phyloP scores from a whole-genome alignment of 169 alveolate species.

The Cryptosporidium viatorum region DNA sequence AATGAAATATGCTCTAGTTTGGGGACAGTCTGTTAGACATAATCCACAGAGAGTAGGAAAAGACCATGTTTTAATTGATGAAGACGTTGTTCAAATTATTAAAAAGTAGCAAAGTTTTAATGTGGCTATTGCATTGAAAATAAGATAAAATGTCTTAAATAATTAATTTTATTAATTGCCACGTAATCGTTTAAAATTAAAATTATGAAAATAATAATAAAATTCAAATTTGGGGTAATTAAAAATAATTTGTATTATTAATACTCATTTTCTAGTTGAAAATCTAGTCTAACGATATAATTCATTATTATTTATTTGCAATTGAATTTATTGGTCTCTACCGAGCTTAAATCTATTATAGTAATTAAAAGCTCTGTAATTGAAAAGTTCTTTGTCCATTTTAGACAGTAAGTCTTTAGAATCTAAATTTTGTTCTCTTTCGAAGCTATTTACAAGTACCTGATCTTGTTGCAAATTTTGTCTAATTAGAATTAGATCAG shows the following conservation, averaged over 20 bases:
- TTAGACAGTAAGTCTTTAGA: not conserved
- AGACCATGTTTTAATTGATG: slow-evolving; percentile 92
- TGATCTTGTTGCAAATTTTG: not conserved
- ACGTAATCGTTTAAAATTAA: too few species aligned
- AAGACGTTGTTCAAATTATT: slow-evolving; percentile 89
- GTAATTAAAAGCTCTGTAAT: slow-evolving; percentile 40
- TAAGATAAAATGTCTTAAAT: too few species aligned
- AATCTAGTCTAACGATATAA: not conserved
- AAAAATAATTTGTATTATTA: not conserved
- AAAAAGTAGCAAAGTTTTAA: slow-evolving; percentile 78
- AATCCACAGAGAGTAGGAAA: slow-evolving; percentile 96
- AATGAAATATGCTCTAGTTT: slow-evolving; percentile 95
- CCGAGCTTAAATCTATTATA: slow-evolving; percentile 15
- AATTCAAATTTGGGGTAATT: not conserved
- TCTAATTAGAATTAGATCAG: not conserved
- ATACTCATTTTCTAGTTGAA: not conserved
- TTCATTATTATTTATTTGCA: not conserved
- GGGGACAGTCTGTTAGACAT: slow-evolving; percentile 98
- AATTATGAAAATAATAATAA: too few species aligned
- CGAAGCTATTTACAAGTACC: not conserved
- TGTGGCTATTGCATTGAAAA: too few species aligned
- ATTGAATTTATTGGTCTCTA: not conserved
- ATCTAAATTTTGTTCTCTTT: not conserved
- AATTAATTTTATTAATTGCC: too few species aligned
- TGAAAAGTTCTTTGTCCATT: slow-evolving; percentile 44